A percentile compares a stretch with the other conserved stretches of the same genome.
phyloP scores from a whole-genome alignment of 2,329 filamentous ascomycete species.

The Penicillium freii region DNA sequence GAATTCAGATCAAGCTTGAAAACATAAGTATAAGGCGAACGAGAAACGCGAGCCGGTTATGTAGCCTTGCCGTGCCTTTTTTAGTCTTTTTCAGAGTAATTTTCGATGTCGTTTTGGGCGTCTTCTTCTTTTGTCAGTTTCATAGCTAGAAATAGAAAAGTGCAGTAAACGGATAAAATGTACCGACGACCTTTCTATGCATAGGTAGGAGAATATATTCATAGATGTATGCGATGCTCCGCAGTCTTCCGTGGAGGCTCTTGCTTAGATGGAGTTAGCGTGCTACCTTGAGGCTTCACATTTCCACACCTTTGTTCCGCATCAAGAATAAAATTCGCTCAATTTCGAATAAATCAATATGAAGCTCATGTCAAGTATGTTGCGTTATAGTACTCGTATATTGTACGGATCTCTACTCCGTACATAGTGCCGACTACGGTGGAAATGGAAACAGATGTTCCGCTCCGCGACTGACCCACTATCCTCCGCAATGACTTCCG shows the following conservation, averaged over 20 bases:
- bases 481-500: slow-evolving; percentile 13
- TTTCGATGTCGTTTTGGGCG: neutral
- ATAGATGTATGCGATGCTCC: neutral
- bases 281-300: neutral
- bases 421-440: neutral
- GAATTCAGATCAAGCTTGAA: neutral
- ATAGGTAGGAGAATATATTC: neutral
- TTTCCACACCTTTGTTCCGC: neutral
- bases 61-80: neutral
- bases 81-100: neutral
- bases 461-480: slow-evolving; percentile 10
- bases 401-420: neutral
- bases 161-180: neutral
- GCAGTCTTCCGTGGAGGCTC: neutral
- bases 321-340: neutral
- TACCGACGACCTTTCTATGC: no score
- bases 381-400: neutral
- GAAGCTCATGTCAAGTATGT: neutral
- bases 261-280: neutral
- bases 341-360: neutral
- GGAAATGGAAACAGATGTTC: slow-evolving; percentile 7
- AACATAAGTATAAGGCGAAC: neutral
- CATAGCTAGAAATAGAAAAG: neutral
- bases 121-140: neutral
- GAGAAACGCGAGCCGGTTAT: neutral